A percentile compares a stretch with the other conserved stretches of the same genome.
Conservation (phyloP, 2,329 filamentous ascomycete species). For the Phialocephala sp. region DNA sequence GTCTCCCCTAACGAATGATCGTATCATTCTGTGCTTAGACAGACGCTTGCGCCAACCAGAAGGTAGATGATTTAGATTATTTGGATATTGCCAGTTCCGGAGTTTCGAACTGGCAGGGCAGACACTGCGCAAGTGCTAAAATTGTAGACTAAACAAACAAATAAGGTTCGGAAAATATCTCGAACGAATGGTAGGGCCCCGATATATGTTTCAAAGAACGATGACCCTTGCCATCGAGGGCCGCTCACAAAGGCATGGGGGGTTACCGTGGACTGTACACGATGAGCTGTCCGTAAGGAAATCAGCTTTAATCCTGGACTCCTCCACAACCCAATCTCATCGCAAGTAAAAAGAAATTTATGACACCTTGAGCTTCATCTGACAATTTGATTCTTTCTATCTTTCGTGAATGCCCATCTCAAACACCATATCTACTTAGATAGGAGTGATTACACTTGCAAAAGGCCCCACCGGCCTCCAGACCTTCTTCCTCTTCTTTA, state of each 20-base stretch:
- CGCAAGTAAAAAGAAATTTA: neutral
- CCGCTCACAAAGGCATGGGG: neutral
- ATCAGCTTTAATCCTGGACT: neutral
- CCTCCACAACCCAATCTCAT: neutral
- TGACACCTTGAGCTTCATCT: neutral
- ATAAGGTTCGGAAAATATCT: neutral
- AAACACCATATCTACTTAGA: neutral
- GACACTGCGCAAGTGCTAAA: neutral
- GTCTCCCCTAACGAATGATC: neutral
- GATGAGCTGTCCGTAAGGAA: neutral
- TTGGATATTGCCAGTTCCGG: too few relatives aligned
- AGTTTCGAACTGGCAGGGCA: too few relatives aligned
- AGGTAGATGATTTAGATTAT: neutral
- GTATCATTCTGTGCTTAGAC: neutral
- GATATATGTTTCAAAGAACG: neutral
- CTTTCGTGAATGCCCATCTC: neutral
- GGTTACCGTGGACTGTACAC: neutral
- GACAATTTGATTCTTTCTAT: neutral
- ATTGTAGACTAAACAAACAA: neutral
- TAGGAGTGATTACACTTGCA: neutral
- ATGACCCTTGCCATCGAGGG: neutral
- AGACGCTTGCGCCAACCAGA: neutral
- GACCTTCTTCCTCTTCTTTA: neutral
- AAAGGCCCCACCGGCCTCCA: too few relatives aligned
- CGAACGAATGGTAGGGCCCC: neutral